Conservation (phyloP, 306 rosid genomes). For the Ormosia semicastrata region DNA sequence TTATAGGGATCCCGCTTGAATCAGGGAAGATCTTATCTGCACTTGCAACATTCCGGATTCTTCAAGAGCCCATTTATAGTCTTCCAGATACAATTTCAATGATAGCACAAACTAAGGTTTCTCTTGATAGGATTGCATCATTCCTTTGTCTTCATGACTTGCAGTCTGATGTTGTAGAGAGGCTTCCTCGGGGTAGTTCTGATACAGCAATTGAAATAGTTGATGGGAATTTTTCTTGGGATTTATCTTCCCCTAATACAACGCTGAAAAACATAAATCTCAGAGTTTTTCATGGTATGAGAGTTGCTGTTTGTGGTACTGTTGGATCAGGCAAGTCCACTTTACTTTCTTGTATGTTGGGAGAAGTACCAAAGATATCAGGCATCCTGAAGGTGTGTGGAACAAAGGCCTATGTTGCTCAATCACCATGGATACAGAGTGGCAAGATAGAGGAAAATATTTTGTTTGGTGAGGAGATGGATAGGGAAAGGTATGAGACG, state of each 20-base stretch:
- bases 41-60: constrained; percentile 52
- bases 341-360: constrained; percentile 75
- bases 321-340: constrained; percentile 81
- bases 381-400: constrained; percentile 75
- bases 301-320: constrained; percentile 54
- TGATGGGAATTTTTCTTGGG: constrained; percentile 58
- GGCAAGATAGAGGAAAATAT: constrained; percentile 84
- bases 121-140: constrained; percentile 52
- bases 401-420: constrained; percentile 83
- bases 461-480: constrained; percentile 74
- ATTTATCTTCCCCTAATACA: constrained; percentile 32
- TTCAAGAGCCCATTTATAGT: constrained; percentile 43
- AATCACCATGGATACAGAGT: constrained; percentile 94
- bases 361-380: constrained; percentile 81
- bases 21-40: constrained; percentile 58
- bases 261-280: constrained; percentile 39
- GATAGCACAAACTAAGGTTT: constrained; percentile 54
- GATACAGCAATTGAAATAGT: constrained; percentile 38
- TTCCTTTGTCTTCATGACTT: constrained; percentile 51
- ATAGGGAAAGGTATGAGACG: constrained; percentile 65
- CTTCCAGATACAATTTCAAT: constrained; percentile 49
- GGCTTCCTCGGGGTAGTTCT: constrained; percentile 41
- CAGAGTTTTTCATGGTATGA: constrained; percentile 37
- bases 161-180: constrained; percentile 39
- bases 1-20: constrained; percentile 54